phyloP scores from a whole-genome alignment of 192 early-diverging fungal genomes.

The Chytriomyces sp. region DNA sequence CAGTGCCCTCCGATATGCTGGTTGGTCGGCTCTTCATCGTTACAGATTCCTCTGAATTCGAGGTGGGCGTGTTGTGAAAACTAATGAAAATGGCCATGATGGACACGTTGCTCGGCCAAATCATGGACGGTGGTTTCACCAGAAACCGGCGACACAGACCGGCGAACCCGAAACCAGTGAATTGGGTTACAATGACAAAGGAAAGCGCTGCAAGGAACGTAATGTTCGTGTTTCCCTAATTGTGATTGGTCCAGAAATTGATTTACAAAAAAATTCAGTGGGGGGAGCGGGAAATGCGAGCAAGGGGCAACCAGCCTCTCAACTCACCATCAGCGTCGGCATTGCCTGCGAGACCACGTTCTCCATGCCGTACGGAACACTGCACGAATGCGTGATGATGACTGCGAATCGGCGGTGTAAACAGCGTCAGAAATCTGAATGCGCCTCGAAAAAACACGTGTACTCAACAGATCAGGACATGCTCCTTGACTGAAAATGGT shows the following conservation, averaged over 20 bases:
- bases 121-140: slow-evolving; percentile 83
- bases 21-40: background rate
- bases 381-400: slow-evolving; percentile 69
- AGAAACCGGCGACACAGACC: slow-evolving; percentile 76
- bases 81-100: slow-evolving; percentile 35
- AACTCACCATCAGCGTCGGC: too few relatives aligned
- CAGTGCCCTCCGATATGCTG: background rate
- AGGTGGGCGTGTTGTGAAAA: slow-evolving; percentile 18
- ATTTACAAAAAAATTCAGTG: too few relatives aligned
- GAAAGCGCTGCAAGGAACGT: background rate
- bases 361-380: slow-evolving; percentile 59
- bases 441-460: too few relatives aligned
- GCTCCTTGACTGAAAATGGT: slow-evolving; percentile 85
- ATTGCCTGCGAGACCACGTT: slow-evolving; percentile 20
- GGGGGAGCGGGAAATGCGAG: too few relatives aligned
- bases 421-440: too few relatives aligned
- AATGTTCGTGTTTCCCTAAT: background rate
- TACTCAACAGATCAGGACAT: slow-evolving; percentile 62
- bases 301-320: too few relatives aligned
- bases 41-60: background rate
- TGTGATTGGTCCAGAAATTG: too few relatives aligned
- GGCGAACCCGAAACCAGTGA: slow-evolving; percentile 69
- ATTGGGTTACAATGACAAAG: slow-evolving; percentile 45
- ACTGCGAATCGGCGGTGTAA: slow-evolving; percentile 2
- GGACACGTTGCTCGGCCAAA: slow-evolving; percentile 80